Evolutionary conservation across 2,329 filamentous ascomycete species (phyloP).

Genomic region (Neonectria hederae): DNA sequence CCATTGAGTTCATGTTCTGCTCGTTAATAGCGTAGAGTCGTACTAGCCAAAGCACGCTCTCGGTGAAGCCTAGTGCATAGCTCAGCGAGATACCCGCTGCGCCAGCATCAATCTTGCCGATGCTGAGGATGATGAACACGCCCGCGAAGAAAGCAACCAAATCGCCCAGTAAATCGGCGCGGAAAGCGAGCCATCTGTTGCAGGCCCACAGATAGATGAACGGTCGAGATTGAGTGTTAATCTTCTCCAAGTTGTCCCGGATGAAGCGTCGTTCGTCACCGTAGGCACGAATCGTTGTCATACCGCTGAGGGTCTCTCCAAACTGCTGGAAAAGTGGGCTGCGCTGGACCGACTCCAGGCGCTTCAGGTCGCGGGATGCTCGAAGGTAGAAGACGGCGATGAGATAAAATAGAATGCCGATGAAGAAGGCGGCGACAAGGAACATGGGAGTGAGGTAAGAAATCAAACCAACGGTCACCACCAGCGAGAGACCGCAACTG

Average conservation of each 20-base stretch:
- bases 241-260: conserved; percentile 84
- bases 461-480: conserved; percentile 90
- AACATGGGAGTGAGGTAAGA: conserved; percentile 90
- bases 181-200: conserved; percentile 95
- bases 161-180: conserved; percentile 90
- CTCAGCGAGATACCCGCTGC: conserved; percentile 93
- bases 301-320: conserved; percentile 91
- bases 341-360: conserved; percentile 91
- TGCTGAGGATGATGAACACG: conserved; percentile 85
- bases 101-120: conserved; percentile 86
- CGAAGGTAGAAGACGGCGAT: conserved; percentile 90
- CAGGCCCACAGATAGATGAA: conserved; percentile 97
- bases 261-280: conserved; percentile 94
- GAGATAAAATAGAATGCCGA: conserved; percentile 81
- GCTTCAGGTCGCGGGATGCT: conserved; percentile 94
- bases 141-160: conserved; percentile 94
- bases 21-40: conserved; percentile 94
- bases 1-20: conserved; percentile 99
- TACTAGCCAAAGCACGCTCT: conserved; percentile 96
- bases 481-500: conserved; percentile 70
- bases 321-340: conserved; percentile 98
- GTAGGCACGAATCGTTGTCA: conserved; percentile 96
- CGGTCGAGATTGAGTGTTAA: conserved; percentile 91
- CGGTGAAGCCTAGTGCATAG: conserved; percentile 95
- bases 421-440: conserved; percentile 85